A percentile compares a stretch with the other conserved stretches of the same genome.
phyloP scores from a whole-genome alignment of 257 asterid species.

The Solanum corneliomulleri region DNA sequence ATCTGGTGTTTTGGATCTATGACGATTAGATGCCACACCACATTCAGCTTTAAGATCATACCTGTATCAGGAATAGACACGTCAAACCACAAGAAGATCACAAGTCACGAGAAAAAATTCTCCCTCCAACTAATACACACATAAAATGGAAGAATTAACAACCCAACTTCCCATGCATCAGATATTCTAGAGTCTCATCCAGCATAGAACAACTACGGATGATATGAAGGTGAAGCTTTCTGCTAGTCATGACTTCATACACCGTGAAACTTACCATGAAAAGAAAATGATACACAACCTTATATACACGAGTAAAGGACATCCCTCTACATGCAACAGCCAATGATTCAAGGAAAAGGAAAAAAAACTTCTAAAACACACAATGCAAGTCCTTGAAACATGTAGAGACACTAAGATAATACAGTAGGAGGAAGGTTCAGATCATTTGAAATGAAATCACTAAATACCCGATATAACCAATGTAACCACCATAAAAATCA shows the following conservation, averaged over 20 bases:
- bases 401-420: background rate
- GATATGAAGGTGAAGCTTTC: background rate
- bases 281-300: background rate
- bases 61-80: conserved; percentile 33
- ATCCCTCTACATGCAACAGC: background rate
- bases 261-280: background rate
- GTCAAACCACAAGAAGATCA: background rate
- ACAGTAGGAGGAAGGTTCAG: background rate
- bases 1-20: conserved; percentile 74
- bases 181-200: background rate
- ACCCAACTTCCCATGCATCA: background rate
- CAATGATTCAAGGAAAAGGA: background rate
- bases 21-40: conserved; percentile 53
- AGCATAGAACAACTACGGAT: background rate
- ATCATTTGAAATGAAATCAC: background rate
- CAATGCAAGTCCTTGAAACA: background rate
- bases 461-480: conserved; percentile 91
- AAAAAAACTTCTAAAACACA: background rate
- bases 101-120: background rate
- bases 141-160: background rate
- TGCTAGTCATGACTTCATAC: background rate
- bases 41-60: conserved; percentile 94
- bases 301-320: background rate
- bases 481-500: conserved; percentile 84
- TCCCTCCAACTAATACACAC: background rate